Percentiles rank a stretch among this genome's conserved stretches.
Evolutionary conservation across 2,329 filamentous ascomycete species (phyloP).

Genomic region (Penicillium brasilianum): DNA sequence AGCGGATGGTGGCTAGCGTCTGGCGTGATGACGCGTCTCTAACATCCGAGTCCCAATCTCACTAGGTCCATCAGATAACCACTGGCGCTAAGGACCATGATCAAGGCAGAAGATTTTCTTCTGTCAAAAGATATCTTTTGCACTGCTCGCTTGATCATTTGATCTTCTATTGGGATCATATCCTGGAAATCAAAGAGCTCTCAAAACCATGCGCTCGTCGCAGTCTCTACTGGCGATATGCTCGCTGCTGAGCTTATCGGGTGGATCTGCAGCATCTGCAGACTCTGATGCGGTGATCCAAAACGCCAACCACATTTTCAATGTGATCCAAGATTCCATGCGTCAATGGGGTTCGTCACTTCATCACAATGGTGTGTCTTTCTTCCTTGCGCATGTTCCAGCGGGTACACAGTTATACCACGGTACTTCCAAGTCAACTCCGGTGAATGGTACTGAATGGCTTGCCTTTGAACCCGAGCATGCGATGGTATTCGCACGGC

Average conservation of each 20-base stretch:
- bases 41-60: conserved; percentile 2
- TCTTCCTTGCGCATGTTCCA: conserved; percentile 70
- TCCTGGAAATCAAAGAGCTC: not conserved
- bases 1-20: conserved; percentile 6
- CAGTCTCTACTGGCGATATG: conserved; percentile 15
- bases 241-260: conserved; percentile 17
- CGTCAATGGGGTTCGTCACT: conserved; percentile 75
- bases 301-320: conserved; percentile 72
- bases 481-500: conserved; percentile 66
- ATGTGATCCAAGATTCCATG: conserved; percentile 72
- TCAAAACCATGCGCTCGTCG: conserved; percentile 17
- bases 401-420: conserved; percentile 71
- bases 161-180: not conserved
- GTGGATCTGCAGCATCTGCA: conserved; percentile 3
- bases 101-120: not conserved
- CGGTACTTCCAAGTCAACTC: conserved; percentile 55
- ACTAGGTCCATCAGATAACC: conserved; percentile 7
- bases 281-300: conserved; percentile 41
- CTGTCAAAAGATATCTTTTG: not conserved
- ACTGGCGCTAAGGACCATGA: not conserved
- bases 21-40: conserved; percentile 18
- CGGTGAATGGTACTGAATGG: conserved; percentile 67
- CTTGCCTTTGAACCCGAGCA: conserved; percentile 79
- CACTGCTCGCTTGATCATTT: not conserved
- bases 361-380: conserved; percentile 76